Evolutionary conservation across 139 green algal genomes (phyloP).

Genomic region (Raphidocelis subcapitata): DNA sequence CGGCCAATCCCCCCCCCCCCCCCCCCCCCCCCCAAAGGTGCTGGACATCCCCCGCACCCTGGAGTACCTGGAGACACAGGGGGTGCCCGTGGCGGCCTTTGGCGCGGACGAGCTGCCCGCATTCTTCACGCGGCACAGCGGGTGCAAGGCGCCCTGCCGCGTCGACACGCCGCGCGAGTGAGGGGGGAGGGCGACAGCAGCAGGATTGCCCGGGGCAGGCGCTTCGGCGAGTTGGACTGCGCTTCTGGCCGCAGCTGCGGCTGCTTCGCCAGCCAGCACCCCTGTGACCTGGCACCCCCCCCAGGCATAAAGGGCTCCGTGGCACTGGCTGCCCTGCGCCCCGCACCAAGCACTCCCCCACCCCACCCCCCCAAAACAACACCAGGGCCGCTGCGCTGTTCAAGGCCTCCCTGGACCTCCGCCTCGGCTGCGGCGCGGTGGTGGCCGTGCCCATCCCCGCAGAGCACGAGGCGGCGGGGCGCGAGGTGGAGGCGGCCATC

Average conservation of each 20-base stretch:
- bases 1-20: not conserved
- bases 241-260: too few relatives aligned
- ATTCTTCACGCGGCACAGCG: constrained; percentile 86
- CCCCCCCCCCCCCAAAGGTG: constrained; percentile 29
- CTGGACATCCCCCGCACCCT: constrained; percentile 97
- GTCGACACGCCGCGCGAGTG: constrained; percentile 63
- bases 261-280: too few relatives aligned
- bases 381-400: constrained; percentile 66
- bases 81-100: constrained; percentile 87
- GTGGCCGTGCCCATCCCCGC: constrained; percentile 84
- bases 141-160: constrained; percentile 60
- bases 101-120: constrained; percentile 90
- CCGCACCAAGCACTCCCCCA: not conserved
- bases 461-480: constrained; percentile 60
- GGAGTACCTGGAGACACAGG: constrained; percentile 93
- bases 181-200: not conserved
- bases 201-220: not conserved
- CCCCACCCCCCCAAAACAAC: not conserved
- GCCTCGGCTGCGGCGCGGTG: constrained; percentile 62
- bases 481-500: constrained; percentile 55
- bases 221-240: too few relatives aligned
- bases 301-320: too few relatives aligned
- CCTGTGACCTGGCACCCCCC: too few relatives aligned
- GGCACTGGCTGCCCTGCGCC: not conserved
- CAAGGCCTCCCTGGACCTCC: constrained; percentile 32